phyloP scores from a whole-genome alignment of 2,329 filamentous ascomycete genomes.

The Fusarium falciforme region DNA sequence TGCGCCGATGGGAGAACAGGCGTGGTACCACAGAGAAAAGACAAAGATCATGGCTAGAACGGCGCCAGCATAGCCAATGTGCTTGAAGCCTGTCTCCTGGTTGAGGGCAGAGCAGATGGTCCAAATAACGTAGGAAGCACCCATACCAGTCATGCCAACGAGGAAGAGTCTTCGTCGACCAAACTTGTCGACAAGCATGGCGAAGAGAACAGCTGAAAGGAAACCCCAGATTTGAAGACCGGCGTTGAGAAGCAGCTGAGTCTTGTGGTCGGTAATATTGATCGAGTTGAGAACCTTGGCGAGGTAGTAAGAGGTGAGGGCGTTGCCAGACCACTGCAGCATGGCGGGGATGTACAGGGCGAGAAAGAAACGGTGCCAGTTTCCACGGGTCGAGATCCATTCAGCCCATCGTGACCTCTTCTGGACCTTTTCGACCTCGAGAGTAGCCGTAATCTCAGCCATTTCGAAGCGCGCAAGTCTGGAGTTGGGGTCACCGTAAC shows the following conservation, averaged over 20 bases:
- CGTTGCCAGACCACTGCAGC: conserved; percentile 45
- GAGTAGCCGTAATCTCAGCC: conserved; percentile 35
- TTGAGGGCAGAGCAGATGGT: conserved; percentile 55
- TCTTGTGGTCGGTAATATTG: conserved; percentile 49
- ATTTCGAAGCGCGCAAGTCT: conserved; percentile 34
- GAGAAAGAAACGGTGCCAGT: conserved; percentile 48
- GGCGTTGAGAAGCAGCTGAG: conserved; percentile 48
- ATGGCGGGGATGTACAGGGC: conserved; percentile 45
- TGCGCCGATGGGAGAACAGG: conserved; percentile 55
- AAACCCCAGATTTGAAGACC: conserved; percentile 51
- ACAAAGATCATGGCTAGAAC: conserved; percentile 54
- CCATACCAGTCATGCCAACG: conserved; percentile 50
- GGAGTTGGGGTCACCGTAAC: conserved; percentile 27
- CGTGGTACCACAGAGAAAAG: conserved; percentile 40
- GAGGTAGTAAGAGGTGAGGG: conserved; percentile 53
- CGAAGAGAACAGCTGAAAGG: conserved; percentile 46
- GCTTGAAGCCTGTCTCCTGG: conserved; percentile 40
- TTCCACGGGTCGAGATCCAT: conserved; percentile 40
- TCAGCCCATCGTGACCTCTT: conserved; percentile 36
- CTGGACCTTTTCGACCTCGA: conserved; percentile 42
- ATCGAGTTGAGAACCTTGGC: conserved; percentile 54
- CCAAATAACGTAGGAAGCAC: conserved; percentile 50
- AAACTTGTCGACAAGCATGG: conserved; percentile 53
- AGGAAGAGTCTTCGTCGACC: conserved; percentile 57
- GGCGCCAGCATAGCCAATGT: conserved; percentile 52